Evolutionary conservation across 129 eudicot genomes (phyloP).

Genomic region (Chrysanthemum makinoi): DNA sequence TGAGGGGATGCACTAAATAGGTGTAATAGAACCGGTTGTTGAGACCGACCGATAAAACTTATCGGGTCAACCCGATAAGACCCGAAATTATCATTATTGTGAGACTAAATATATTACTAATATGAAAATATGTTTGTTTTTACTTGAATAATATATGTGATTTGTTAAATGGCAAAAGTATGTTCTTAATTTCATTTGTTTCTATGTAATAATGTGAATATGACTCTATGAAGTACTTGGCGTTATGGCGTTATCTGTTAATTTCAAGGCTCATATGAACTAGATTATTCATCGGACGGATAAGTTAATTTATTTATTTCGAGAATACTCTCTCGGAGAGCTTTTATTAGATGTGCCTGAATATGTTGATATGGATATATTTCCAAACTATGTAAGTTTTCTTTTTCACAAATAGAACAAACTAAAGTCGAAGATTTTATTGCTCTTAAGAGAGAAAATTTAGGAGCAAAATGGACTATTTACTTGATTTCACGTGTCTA

Average conservation of each 20-base stretch:
- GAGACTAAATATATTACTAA: no score
- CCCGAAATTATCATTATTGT: no score
- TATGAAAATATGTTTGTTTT: no score
- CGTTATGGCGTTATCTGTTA: slow-evolving; percentile 1
- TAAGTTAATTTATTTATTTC: slow-evolving; percentile 72
- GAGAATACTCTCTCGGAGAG: slow-evolving; percentile 77
- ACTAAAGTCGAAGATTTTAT: no score
- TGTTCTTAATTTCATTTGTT: slow-evolving; percentile 19
- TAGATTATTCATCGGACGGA: slow-evolving; percentile 98
- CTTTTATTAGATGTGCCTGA: slow-evolving; percentile 69
- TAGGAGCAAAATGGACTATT: no score
- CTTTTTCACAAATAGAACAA: background rate
- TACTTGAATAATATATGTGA: no score
- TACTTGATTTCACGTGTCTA: no score
- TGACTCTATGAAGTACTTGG: background rate
- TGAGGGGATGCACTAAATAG: no score
- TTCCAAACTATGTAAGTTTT: slow-evolving; percentile 80
- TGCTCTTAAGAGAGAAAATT: no score
- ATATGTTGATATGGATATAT: slow-evolving; percentile 79
- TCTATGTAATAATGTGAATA: background rate
- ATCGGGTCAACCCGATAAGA: no score
- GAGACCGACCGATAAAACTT: no score
- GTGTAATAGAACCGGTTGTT: no score
- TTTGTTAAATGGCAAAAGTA: slow-evolving; percentile 63
- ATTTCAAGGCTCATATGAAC: slow-evolving; percentile 66